Percentiles rank a stretch among this genome's conserved stretches.
phyloP scores from a whole-genome alignment of 495 filamentous ascomycete species.

The Lineolata rhizophorae region DNA sequence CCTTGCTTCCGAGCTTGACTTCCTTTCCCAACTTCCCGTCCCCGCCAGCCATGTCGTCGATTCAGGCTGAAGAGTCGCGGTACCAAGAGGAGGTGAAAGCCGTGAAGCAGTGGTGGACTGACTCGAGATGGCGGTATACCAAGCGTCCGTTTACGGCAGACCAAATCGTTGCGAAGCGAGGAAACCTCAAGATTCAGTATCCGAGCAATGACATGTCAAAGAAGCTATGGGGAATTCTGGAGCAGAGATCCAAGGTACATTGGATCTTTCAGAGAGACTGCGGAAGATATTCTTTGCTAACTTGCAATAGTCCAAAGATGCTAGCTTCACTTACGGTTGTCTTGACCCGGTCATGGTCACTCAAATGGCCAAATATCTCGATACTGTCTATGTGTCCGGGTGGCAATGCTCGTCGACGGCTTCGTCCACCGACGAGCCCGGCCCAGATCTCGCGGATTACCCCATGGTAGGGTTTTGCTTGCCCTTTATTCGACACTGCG shows the following conservation, averaged over 20 bases:
- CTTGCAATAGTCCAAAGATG: conserved; percentile 41
- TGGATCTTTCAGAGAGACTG: too few relatives aligned
- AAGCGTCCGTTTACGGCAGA: conserved; percentile 86
- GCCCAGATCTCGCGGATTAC: conserved; percentile 95
- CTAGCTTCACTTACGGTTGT: conserved; percentile 90
- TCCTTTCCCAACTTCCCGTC: too few relatives aligned
- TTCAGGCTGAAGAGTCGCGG: conserved; percentile 56
- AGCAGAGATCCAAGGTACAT: conserved; percentile 58
- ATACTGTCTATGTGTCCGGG: conserved; percentile 95
- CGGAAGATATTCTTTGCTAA: too few relatives aligned
- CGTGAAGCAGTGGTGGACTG: conserved; percentile 86
- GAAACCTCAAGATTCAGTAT: conserved; percentile 78
- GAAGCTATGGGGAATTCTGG: conserved; percentile 86
- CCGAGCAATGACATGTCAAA: conserved; percentile 70
- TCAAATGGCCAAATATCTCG: conserved; percentile 96
- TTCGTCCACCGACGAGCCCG: conserved; percentile 82
- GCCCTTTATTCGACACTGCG: background rate
- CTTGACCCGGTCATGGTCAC: conserved; percentile 95
- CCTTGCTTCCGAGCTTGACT: too few relatives aligned
- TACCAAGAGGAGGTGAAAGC: conserved; percentile 64
- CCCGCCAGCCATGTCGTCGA: conserved; percentile 2
- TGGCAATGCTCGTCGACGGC: conserved; percentile 98
- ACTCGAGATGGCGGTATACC: conserved; percentile 79
- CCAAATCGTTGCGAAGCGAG: conserved; percentile 88
- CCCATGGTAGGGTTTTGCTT: conserved; percentile 47